Evolutionary conservation across 192 early-diverging fungal genomes (phyloP).

Genomic region (Backusella sp.): DNA sequence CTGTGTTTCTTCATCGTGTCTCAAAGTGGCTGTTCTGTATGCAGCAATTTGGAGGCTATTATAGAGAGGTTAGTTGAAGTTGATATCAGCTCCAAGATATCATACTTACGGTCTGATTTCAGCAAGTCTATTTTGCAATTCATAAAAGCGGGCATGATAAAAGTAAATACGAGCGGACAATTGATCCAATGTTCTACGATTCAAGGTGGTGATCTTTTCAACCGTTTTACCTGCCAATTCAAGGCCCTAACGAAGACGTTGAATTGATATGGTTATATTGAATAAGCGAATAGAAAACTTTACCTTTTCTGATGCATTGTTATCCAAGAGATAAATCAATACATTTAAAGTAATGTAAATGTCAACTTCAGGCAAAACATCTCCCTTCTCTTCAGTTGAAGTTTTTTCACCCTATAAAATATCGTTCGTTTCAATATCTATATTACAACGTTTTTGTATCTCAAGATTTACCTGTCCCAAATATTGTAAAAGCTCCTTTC

Average conservation of each 20-base stretch:
- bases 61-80: neutral
- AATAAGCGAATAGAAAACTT: neutral
- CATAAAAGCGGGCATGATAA: conserved; percentile 91
- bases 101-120: conserved; percentile 78
- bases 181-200: conserved; percentile 90
- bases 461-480: conserved; percentile 31
- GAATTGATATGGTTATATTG: neutral
- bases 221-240: conserved; percentile 66
- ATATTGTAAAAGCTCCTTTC: conserved; percentile 28
- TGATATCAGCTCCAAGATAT: no score
- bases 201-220: conserved; percentile 59
- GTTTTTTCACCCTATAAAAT: neutral
- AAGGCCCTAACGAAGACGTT: conserved; percentile 53
- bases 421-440: neutral
- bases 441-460: no score
- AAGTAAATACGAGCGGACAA: conserved; percentile 90
- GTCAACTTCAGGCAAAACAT: conserved; percentile 72
- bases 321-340: conserved; percentile 82
- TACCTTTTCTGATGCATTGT: conserved; percentile 68
- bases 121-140: conserved; percentile 65
- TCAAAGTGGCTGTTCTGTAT: conserved; percentile 88
- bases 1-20: conserved; percentile 90
- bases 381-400: conserved; percentile 12
- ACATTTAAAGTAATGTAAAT: conserved; percentile 82
- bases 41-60: conserved; percentile 71